phyloP scores from a whole-genome alignment of 805 yeast species.

The Saturnispora kantuleensis region DNA sequence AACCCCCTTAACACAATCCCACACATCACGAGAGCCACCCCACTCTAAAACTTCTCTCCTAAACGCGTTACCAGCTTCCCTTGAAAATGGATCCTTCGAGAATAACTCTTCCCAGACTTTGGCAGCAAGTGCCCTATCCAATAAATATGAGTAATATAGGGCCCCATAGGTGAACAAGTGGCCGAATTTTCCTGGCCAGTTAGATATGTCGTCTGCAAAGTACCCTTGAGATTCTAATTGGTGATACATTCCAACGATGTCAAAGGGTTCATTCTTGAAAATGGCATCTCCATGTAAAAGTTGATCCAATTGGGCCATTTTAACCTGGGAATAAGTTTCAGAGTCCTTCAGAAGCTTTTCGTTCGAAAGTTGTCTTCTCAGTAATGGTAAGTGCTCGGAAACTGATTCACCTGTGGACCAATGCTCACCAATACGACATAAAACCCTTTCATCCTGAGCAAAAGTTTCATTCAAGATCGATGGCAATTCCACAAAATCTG shows the following conservation, averaged over 20 bases:
- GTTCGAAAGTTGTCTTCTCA: conserved; percentile 38
- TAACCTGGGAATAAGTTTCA: conserved; percentile 78
- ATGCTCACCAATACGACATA: conserved; percentile 65
- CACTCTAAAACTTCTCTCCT: conserved; percentile 63
- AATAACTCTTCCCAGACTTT: conserved; percentile 74
- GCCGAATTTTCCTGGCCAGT: conserved; percentile 92
- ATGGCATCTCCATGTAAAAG: conserved; percentile 46
- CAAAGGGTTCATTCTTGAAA: conserved; percentile 30
- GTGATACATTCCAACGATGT: conserved; percentile 57
- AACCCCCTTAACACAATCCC: conserved; percentile 76
- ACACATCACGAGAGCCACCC: conserved; percentile 92
- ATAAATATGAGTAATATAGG: conserved; percentile 80
- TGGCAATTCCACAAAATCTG: conserved; percentile 95
- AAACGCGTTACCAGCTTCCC: conserved; percentile 68
- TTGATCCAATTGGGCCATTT: conserved; percentile 87
- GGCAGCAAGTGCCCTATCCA: conserved; percentile 89
- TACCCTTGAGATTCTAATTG: conserved; percentile 46
- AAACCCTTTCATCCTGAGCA: conserved; percentile 70
- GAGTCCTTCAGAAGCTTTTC: conserved; percentile 48
- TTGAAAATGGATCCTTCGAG: conserved; percentile 55
- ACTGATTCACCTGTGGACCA: conserved; percentile 54
- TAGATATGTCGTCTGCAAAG: conserved; percentile 58
- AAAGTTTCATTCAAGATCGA: conserved; percentile 94
- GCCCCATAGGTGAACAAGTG: conserved; percentile 92
- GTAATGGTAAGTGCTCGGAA: conserved; percentile 35